Evolutionary conservation across 2,329 filamentous ascomycete species (phyloP).

Genomic region (Colletotrichum tabaci): DNA sequence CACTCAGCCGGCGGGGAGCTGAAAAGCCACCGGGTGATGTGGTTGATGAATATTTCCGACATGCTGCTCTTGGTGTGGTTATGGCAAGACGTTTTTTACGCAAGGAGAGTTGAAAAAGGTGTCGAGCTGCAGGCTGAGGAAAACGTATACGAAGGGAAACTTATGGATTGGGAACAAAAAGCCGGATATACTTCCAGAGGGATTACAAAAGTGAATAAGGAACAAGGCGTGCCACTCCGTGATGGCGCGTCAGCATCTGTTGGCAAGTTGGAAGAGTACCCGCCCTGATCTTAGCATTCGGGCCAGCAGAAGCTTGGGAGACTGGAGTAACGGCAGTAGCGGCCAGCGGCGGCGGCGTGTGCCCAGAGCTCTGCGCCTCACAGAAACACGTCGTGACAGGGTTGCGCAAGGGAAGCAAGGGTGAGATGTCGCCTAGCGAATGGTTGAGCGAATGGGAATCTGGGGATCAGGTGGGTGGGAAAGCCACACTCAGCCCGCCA

Average conservation of each 20-base stretch:
- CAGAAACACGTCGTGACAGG: conserved; percentile 39
- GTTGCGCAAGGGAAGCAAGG: conserved; percentile 31
- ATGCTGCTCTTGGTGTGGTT: conserved; percentile 52
- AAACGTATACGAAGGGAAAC: neutral
- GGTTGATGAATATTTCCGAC: conserved; percentile 68
- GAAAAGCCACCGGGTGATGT: conserved; percentile 77
- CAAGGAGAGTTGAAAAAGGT: conserved; percentile 9
- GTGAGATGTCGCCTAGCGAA: neutral
- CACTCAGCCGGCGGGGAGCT: conserved; percentile 94
- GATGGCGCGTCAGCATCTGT: conserved; percentile 35
- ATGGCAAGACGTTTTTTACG: conserved; percentile 13
- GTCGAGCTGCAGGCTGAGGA: neutral
- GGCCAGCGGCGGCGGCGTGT: conserved; percentile 36
- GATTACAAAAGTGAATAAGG: conserved; percentile 23
- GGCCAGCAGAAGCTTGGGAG: conserved; percentile 34
- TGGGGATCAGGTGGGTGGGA: conserved; percentile 5
- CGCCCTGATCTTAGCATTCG: conserved; percentile 31
- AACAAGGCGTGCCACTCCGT: conserved; percentile 25
- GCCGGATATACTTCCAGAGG: neutral
- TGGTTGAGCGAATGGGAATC: conserved; percentile 26
- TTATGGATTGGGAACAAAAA: neutral
- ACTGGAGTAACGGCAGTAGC: conserved; percentile 27
- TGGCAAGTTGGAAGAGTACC: conserved; percentile 39
- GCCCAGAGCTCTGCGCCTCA: conserved; percentile 43
- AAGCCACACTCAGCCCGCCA: conserved; percentile 37